Evolutionary conservation across 495 filamentous ascomycete species (phyloP), one percentile per base, ranked within the genome.

Genomic region (Aspergillus bridgeri): DNA sequence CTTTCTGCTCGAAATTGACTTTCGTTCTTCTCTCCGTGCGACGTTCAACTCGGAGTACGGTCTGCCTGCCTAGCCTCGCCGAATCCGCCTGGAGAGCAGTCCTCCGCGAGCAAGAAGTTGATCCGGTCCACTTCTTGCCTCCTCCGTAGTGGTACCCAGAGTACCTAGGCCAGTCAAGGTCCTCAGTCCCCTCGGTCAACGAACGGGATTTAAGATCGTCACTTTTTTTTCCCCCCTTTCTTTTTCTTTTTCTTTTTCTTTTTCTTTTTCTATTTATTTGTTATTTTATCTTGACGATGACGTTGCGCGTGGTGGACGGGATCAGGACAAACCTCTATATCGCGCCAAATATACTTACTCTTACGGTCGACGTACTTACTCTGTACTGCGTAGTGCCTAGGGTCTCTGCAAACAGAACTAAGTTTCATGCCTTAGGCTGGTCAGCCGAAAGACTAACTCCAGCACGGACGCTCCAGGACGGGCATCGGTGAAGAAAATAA

Each of bases 401-500:
- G 33, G 33, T 38, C 33, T 38, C 11, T 13, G 17, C 13, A 15
- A 15, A 3, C 33, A 38, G 27, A 38, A 38, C 33, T 38, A 38
- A 38, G 11, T 38, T 38, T 38, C 33, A 38, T 38, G 33, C 33
- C 9, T 38, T 38, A 38, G 33, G 11, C 17, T 38, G 9, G 9
- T 38, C 13, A n/a, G n/a, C n/a, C n/a, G n/a, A n/a, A n/a, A n/a
- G n/a, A n/a, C n/a, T n/a, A n/a, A n/a, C n/a, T n/a, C 19, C 19
- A 18, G 29, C 22, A 42, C 25, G 42, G 25, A 52, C 24, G 5
- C 25, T 7, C 27, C 33, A 38, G 43, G 25, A 42, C n/a, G n/a
- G 18, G 27, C 17, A 53, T 58, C 56, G 50, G 56, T 58, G 56
- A 58, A 53, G 56, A 58, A 25, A 58, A 53, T 47, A 58, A 47